A percentile compares a stretch with the other conserved stretches of the same genome.
Evolutionary conservation across 2,329 filamentous ascomycete genomes (phyloP).

Genomic region (Epichloe aotearoae): DNA sequence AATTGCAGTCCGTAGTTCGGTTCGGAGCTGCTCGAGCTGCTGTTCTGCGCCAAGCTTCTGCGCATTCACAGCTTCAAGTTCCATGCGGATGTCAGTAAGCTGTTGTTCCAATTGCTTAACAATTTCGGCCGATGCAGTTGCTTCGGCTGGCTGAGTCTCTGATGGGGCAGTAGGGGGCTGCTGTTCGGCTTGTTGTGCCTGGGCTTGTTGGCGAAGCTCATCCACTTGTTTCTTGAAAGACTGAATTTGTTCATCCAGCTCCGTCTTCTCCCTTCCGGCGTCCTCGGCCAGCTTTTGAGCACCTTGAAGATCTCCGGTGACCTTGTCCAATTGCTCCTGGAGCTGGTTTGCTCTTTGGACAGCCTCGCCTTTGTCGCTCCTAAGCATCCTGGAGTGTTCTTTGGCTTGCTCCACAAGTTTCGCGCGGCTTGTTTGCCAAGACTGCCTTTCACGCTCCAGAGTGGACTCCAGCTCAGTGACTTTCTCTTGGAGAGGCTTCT

Average conservation of each 20-base stretch:
- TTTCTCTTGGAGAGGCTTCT: slow-evolving; percentile 39
- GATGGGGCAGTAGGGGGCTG: slow-evolving; percentile 6
- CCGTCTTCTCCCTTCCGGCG: slow-evolving; percentile 18
- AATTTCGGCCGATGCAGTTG: slow-evolving; percentile 33
- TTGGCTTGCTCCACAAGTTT: slow-evolving; percentile 51
- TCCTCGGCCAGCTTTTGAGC: slow-evolving; percentile 26
- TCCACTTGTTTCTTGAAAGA: slow-evolving; percentile 30
- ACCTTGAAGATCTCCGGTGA: slow-evolving; percentile 40
- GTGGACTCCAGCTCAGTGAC: slow-evolving; percentile 37
- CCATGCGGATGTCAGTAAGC: slow-evolving; percentile 35
- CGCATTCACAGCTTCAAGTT: slow-evolving; percentile 51
- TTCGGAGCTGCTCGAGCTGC: slow-evolving; percentile 40
- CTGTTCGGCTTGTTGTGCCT: slow-evolving; percentile 14
- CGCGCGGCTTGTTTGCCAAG: slow-evolving; percentile 38
- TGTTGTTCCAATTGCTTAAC: slow-evolving; percentile 35
- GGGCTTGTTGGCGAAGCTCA: slow-evolving; percentile 23
- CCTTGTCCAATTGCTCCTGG: slow-evolving; percentile 34
- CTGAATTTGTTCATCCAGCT: slow-evolving; percentile 29
- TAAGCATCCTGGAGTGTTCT: slow-evolving; percentile 41
- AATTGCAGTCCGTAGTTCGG: slow-evolving; percentile 48
- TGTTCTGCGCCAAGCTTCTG: slow-evolving; percentile 59
- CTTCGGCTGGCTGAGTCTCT: slow-evolving; percentile 14
- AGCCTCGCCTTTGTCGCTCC: slow-evolving; percentile 39
- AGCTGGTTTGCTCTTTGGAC: slow-evolving; percentile 38
- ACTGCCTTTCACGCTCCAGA: slow-evolving; percentile 40